Percentiles rank a stretch among this genome's conserved stretches.
Conservation (phyloP, 148 eudicot species). For the Bassia scoparia region DNA sequence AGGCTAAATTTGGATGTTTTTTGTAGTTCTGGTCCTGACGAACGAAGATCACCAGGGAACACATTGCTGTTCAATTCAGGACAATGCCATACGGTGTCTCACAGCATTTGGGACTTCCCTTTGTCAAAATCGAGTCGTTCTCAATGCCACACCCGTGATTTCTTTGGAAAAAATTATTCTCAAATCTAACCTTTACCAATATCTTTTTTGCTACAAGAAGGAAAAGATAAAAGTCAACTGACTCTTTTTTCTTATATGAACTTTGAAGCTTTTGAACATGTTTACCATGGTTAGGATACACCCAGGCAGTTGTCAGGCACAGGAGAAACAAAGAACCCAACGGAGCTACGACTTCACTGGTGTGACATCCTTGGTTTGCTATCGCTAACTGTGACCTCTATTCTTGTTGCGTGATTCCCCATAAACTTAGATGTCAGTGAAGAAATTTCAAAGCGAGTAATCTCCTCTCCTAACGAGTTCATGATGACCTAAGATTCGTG, state of each 20-base stretch:
- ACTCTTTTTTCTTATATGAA: too few relatives aligned
- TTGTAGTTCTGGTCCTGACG: conserved; percentile 74
- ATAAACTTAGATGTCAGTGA: conserved; percentile 84
- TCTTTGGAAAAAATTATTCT: background rate
- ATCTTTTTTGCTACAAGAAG: background rate
- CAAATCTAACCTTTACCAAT: background rate
- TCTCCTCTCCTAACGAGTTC: conserved; percentile 69
- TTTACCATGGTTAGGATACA: too few relatives aligned
- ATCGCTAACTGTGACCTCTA: conserved; percentile 87
- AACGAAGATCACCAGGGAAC: conserved; percentile 89
- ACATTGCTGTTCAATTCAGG: conserved; percentile 78
- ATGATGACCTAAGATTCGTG: conserved; percentile 87
- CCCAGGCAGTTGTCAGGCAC: conserved; percentile 74
- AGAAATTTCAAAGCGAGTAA: conserved; percentile 81
- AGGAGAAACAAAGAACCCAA: conserved; percentile 84
- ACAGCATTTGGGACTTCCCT: conserved; percentile 69
- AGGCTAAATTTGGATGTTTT: conserved; percentile 10
- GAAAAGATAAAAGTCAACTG: conserved; percentile 8
- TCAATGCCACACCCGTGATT: conserved; percentile 77
- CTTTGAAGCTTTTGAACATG: too few relatives aligned
- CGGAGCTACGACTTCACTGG: conserved; percentile 87
- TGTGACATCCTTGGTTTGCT: conserved; percentile 84
- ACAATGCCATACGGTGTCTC: conserved; percentile 73
- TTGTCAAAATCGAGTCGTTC: conserved; percentile 86
- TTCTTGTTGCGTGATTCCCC: conserved; percentile 78